Base-by-base conservation (phyloP, 441 rosid genomes). In the Arabidopsis lyrata region DNA sequence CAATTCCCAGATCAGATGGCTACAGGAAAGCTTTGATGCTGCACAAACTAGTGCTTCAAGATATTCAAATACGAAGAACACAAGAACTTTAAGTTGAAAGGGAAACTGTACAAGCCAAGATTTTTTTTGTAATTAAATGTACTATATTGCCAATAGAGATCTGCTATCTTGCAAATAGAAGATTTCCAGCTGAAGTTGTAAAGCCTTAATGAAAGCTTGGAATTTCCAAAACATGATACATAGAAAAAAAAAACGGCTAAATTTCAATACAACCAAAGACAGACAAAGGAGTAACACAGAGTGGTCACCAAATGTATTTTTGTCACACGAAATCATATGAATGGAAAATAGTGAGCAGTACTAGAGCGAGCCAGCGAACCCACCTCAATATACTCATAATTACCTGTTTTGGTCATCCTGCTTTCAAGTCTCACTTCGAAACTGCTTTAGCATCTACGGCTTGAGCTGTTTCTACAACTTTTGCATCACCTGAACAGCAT, bases 401-500 rank as follows among this genome's bases (percentile, higher is more conserved):
- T 38, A 71, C 58, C 64, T 58, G 38, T 7, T 60, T 60, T n/a
- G 39, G 49, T 24, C 63, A 54, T 44, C 81, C 70, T 11, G 81
- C 76, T 77, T 81, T 83, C 0, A 77, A 61, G 45, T 68, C 82
- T 57, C 77, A 66, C 73, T 86, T 90, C 1, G 85, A 80, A 38
- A 82, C 87, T 22, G 89, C 70, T 81, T 85, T 88, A 12, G 88
- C 67, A n/a, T 84, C 85, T 81, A 81, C 78, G n/a, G 70, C 39
- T 71, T 81, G 77, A 56, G 76, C 72, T 14, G 77, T 44, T 38
- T 86, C 93, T 29, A 81, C 85, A 57, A 41, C 73, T 80, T 86
- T 87, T 7, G 73, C 67, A 63, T 86, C 91, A 57, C 87, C 86
- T 0, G 89, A 78, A 79, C 99, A 95, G 31, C 97, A 95, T 15